These are phyloP conservation scores for Mortierella sp. DNA, from an alignment of 371 early-diverging fungal species.

Conservation along the genomic window DNA sequence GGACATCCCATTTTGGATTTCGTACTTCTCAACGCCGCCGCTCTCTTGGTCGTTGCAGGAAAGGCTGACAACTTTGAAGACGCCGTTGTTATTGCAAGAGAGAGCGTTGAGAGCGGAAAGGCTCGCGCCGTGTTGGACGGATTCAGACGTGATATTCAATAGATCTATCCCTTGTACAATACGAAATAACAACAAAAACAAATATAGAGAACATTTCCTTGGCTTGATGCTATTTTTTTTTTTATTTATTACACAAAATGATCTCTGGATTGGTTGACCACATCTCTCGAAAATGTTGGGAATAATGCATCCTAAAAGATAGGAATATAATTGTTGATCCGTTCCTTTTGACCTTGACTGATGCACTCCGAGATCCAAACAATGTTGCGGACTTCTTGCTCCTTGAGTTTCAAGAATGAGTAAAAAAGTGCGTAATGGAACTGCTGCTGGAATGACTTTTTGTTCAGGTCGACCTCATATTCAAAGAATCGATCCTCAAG, in stretches of 20 bases:
- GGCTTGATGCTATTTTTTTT: too few relatives aligned
- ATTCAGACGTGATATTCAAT: constrained; percentile 60
- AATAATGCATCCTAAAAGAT: constrained; percentile 83
- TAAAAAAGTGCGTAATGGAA: constrained; percentile 97
- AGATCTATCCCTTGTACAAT: not conserved
- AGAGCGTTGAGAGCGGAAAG: constrained; percentile 78
- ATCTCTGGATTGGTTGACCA: too few relatives aligned
- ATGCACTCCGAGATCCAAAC: constrained; percentile 99
- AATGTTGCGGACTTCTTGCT: constrained; percentile 99
- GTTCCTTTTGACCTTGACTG: constrained; percentile 95
- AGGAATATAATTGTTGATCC: constrained; percentile 93
- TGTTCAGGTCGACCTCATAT: constrained; percentile 94
- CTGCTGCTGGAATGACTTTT: constrained; percentile 94
- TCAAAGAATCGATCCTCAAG: constrained; percentile 97
- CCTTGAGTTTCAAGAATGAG: constrained; percentile 97
- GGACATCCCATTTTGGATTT: constrained; percentile 87
- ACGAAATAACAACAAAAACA: not conserved
- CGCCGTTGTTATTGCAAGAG: constrained; percentile 83
- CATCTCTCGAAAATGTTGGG: too few relatives aligned
- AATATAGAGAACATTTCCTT: not conserved
- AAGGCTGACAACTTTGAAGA: constrained; percentile 78
- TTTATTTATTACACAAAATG: too few relatives aligned
- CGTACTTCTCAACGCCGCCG: constrained; percentile 92
- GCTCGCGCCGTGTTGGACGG: constrained; percentile 74
- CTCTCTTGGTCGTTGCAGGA: constrained; percentile 87